phyloP scores from a whole-genome alignment of 257 asterid species.

The Solanum sitiens region DNA sequence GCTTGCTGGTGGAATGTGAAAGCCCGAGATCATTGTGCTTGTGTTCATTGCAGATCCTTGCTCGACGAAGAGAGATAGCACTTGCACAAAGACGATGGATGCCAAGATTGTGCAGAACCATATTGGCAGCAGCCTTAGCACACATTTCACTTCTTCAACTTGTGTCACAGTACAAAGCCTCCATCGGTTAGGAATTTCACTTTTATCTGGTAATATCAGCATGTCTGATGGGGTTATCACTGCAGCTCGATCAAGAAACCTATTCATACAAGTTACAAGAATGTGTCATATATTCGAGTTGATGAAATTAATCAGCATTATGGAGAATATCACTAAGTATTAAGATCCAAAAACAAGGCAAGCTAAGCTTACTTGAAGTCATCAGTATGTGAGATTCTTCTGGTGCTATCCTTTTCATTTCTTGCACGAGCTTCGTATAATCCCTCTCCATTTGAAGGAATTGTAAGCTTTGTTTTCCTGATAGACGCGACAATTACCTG shows the following conservation, averaged over 20 bases:
- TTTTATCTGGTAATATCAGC: slow-evolving; percentile 25
- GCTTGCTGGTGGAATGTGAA: slow-evolving; percentile 73
- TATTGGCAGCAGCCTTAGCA: slow-evolving; percentile 62
- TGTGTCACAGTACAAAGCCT: slow-evolving; percentile 63
- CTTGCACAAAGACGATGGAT: slow-evolving; percentile 66
- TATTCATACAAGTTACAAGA: slow-evolving; percentile 8
- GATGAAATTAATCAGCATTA: neutral
- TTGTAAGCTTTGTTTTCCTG: slow-evolving; percentile 33
- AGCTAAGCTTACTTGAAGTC: slow-evolving; percentile 50
- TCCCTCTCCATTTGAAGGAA: slow-evolving; percentile 38
- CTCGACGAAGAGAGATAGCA: slow-evolving; percentile 72
- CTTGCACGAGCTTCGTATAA: slow-evolving; percentile 37
- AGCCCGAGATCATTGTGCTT: slow-evolving; percentile 35
- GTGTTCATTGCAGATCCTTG: slow-evolving; percentile 84
- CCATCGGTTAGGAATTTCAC: slow-evolving; percentile 56
- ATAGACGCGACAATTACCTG: slow-evolving; percentile 65
- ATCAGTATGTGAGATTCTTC: slow-evolving; percentile 39
- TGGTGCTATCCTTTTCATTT: slow-evolving; percentile 28
- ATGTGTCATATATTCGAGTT: neutral
- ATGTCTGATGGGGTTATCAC: slow-evolving; percentile 38
- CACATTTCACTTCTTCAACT: slow-evolving; percentile 82
- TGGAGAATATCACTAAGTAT: neutral
- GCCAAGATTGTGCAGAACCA: slow-evolving; percentile 75
- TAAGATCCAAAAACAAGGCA: neutral
- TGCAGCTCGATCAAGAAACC: slow-evolving; percentile 76